Conservation (phyloP, 352 stramenopile genomes). For the Pythium biforme region DNA sequence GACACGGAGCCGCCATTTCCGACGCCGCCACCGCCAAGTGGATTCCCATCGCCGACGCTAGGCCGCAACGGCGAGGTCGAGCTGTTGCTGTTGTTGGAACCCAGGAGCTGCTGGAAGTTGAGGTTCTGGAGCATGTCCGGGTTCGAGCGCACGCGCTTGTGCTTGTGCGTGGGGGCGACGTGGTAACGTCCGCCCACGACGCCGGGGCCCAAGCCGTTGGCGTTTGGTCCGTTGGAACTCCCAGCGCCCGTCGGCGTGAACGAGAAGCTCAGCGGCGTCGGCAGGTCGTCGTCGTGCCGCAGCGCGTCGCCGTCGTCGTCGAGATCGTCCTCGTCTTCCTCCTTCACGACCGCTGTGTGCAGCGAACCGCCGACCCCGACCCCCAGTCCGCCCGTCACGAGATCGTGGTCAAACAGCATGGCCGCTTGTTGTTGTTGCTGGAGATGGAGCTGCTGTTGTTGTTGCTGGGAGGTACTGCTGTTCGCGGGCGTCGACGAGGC, state of each 20-base stretch:
- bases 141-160: conserved; percentile 36
- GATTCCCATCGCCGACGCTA: conserved; percentile 7
- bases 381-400: conserved; percentile 22
- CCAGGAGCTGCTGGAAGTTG: conserved; percentile 27
- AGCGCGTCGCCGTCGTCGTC: conserved; percentile 15
- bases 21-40: not conserved
- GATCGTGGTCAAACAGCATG: conserved; percentile 36
- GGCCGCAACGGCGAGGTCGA: conserved; percentile 19
- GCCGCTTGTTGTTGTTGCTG: not conserved
- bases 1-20: conserved; percentile 1
- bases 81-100: conserved; percentile 2
- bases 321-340: conserved; percentile 10
- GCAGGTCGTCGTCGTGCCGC: conserved; percentile 24
- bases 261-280: conserved; percentile 29
- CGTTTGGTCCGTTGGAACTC: not conserved
- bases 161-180: conserved; percentile 26
- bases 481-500: conserved; percentile 2
- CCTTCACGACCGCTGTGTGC: not conserved
- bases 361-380: too few relatives aligned
- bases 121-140: conserved; percentile 31
- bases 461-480: not conserved
- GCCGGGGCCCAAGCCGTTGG: not conserved
- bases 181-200: conserved; percentile 20
- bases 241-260: conserved; percentile 20
- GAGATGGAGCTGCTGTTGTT: not conserved